These are phyloP conservation scores for Venturia effusa DNA, from an alignment of 2,329 filamentous ascomycete genomes.

Conservation along the genomic window DNA sequence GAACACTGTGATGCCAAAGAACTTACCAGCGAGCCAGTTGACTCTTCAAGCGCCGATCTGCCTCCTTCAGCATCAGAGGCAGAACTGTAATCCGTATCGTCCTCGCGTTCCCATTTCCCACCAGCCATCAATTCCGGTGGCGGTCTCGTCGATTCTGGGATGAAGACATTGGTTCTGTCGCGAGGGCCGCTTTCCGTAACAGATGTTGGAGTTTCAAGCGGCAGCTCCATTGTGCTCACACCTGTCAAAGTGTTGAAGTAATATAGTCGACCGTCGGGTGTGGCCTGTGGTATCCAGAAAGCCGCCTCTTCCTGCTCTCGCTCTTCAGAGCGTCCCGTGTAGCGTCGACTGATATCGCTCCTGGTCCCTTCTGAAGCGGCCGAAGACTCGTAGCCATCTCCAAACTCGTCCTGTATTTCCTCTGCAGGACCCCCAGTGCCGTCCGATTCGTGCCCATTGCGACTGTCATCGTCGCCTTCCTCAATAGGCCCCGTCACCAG, in stretches of 20 bases:
- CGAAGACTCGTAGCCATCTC: conserved; percentile 49
- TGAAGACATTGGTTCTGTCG: conserved; percentile 77
- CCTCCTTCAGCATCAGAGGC: conserved; percentile 58
- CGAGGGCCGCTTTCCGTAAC: conserved; percentile 72
- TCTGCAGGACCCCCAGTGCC: conserved; percentile 44
- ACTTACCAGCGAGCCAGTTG: conserved; percentile 47
- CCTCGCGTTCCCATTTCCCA: conserved; percentile 61
- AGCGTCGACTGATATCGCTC: conserved; percentile 19
- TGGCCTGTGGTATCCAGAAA: conserved; percentile 98
- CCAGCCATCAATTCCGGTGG: conserved; percentile 86
- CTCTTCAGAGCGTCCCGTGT: conserved; percentile 46
- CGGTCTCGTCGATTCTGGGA: conserved; percentile 81
- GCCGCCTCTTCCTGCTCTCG: conserved; percentile 75
- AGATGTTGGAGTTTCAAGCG: conserved; percentile 78
- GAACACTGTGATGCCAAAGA: conserved; percentile 36
- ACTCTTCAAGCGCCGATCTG: conserved; percentile 58
- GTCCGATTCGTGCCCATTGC: conserved; percentile 43
- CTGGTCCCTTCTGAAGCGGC: background rate
- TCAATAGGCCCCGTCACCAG: conserved; percentile 71
- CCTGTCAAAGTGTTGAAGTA: conserved; percentile 98
- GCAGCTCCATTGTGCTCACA: conserved; percentile 87
- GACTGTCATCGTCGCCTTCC: conserved; percentile 50
- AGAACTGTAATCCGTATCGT: conserved; percentile 87
- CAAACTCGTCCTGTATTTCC: conserved; percentile 53
- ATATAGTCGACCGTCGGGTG: conserved; percentile 81